Evolutionary conservation across 2,329 filamentous ascomycete species (phyloP).

Genomic region (Xylariaceae sp.): DNA sequence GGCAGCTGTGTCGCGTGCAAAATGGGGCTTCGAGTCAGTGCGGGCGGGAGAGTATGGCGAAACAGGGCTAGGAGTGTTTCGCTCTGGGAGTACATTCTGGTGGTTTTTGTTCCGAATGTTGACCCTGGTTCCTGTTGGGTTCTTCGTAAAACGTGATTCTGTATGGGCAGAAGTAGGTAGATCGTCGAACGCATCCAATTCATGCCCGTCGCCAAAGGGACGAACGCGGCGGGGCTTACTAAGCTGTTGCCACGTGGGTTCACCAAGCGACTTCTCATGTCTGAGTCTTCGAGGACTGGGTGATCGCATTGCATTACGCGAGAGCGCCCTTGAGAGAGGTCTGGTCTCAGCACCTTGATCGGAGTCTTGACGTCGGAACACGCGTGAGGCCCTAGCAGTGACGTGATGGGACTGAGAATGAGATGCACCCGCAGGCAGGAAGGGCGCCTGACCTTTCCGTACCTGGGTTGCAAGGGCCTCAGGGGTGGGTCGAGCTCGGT

Average conservation of each 20-base stretch:
- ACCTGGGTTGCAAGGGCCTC: conserved; percentile 50
- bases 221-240: conserved; percentile 66
- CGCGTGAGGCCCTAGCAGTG: conserved; percentile 64
- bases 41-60: conserved; percentile 56
- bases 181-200: conserved; percentile 92
- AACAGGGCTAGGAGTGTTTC: conserved; percentile 49
- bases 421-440: conserved; percentile 73
- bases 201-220: conserved; percentile 86
- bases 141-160: conserved; percentile 79
- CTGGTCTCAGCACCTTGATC: conserved; percentile 61
- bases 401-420: conserved; percentile 75
- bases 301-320: conserved; percentile 55
- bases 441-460: conserved; percentile 64
- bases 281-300: conserved; percentile 54
- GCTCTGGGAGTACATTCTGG: conserved; percentile 52
- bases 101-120: conserved; percentile 53
- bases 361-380: conserved; percentile 78
- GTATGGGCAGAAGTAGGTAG: conserved; percentile 79
- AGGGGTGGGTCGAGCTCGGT: conserved; percentile 49
- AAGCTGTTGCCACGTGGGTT: conserved; percentile 60
- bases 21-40: conserved; percentile 53
- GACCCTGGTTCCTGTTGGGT: conserved; percentile 69
- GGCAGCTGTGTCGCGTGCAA: conserved; percentile 62
- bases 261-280: conserved; percentile 38
- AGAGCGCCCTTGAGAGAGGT: conserved; percentile 54